Percentiles rank a stretch among this genome's conserved stretches.
phyloP scores from a whole-genome alignment of 1,284 basidiomycete species.

The Puccinia polysora region DNA sequence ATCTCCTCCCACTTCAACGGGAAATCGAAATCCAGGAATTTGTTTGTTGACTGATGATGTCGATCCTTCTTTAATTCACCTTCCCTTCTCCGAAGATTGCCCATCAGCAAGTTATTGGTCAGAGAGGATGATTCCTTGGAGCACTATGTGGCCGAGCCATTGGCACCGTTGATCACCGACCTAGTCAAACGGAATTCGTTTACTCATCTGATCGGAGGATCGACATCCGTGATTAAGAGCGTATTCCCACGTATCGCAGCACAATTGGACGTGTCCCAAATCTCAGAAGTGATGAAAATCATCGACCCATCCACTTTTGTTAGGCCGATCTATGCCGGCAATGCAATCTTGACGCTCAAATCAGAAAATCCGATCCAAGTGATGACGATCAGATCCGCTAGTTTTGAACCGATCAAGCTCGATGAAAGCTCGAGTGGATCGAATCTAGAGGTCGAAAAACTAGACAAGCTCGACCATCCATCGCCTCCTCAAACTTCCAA shows the following conservation, averaged over 20 bases:
- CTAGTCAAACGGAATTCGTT: constrained; percentile 57
- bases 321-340: constrained; percentile 95
- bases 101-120: constrained; percentile 26
- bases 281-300: constrained; percentile 88
- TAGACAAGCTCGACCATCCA: constrained; percentile 56
- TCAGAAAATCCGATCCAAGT: constrained; percentile 79
- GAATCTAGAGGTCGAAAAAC: constrained; percentile 59
- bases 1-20: neutral
- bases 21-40: neutral
- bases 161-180: constrained; percentile 58
- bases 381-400: constrained; percentile 92
- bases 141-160: constrained; percentile 52
- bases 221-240: constrained; percentile 69
- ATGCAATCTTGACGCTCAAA: constrained; percentile 88
- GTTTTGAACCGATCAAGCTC: constrained; percentile 61
- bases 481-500: constrained; percentile 56
- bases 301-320: constrained; percentile 75
- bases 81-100: too few species aligned
- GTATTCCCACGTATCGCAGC: constrained; percentile 82
- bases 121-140: constrained; percentile 19
- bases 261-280: constrained; percentile 65
- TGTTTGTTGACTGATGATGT: neutral
- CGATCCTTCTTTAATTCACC: too few species aligned
- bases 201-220: constrained; percentile 83
- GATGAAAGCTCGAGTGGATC: constrained; percentile 54